These are phyloP conservation scores for Penicillium cinerascens DNA, from an alignment of 495 filamentous ascomycete species.

Conservation along the genomic window DNA sequence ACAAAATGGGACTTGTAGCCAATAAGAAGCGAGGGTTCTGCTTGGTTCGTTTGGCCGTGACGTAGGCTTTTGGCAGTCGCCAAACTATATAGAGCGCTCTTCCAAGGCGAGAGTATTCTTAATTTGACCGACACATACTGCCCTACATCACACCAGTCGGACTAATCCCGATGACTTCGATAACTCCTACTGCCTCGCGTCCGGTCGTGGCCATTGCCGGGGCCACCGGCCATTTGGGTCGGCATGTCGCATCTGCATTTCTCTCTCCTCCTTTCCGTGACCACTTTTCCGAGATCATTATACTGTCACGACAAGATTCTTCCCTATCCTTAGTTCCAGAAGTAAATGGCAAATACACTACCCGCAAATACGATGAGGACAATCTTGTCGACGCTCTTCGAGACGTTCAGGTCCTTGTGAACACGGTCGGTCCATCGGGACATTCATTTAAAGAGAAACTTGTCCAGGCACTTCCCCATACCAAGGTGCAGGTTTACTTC, in stretches of 20 bases:
- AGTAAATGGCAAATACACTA: conserved; percentile 3
- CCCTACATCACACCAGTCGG: neutral
- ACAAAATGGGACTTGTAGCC: no score
- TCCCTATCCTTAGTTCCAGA: neutral
- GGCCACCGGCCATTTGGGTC: conserved; percentile 25
- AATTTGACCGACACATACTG: neutral
- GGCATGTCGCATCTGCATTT: conserved; percentile 21
- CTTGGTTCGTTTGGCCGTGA: no score
- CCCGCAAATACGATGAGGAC: conserved; percentile 18
- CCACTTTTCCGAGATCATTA: conserved; percentile 21
- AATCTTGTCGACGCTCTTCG: conserved; percentile 16
- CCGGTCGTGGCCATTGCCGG: conserved; percentile 27
- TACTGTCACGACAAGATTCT: conserved; percentile 20
- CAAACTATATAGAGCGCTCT: neutral
- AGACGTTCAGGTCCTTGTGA: conserved; percentile 22
- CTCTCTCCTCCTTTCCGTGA: neutral
- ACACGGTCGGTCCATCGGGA: conserved; percentile 21
- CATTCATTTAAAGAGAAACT: conserved; percentile 24
- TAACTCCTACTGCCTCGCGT: no score
- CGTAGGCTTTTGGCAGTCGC: no score
- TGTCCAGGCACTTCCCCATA: conserved; percentile 13
- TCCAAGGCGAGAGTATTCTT: no score
- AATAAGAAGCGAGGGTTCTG: no score
- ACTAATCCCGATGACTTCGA: neutral
- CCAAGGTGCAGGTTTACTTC: conserved; percentile 20